Conservation (phyloP, 2,329 filamentous ascomycete genomes). For the Didymella pinodella region DNA sequence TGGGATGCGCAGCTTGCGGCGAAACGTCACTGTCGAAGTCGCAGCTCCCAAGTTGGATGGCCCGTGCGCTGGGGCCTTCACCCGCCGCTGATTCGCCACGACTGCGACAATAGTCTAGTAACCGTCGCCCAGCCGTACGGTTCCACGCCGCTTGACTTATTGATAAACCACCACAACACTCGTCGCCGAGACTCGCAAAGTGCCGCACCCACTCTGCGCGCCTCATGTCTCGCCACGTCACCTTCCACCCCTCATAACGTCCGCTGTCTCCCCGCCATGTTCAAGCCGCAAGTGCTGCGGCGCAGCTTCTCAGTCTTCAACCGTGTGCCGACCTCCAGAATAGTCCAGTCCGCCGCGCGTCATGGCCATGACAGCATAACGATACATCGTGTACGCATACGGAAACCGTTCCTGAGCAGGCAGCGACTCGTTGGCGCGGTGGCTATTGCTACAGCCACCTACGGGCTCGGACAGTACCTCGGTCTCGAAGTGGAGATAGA, state of each 20-base stretch:
- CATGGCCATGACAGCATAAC: slow-evolving; percentile 43
- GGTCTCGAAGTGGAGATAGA: slow-evolving; percentile 37
- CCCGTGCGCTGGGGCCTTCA: slow-evolving; percentile 10
- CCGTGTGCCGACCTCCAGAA: slow-evolving; percentile 32
- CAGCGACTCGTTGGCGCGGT: slow-evolving; percentile 36
- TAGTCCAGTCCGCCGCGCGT: slow-evolving; percentile 38
- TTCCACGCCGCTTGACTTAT: slow-evolving; percentile 6
- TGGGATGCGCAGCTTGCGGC: slow-evolving; percentile 30
- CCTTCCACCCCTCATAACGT: slow-evolving; percentile 23
- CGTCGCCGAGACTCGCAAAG: slow-evolving; percentile 1
- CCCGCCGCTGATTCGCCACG: slow-evolving; percentile 11
- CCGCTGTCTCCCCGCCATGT: slow-evolving; percentile 44
- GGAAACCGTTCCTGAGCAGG: slow-evolving; percentile 40
- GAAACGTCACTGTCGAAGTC: slow-evolving; percentile 14
- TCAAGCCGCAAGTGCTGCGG: slow-evolving; percentile 48
- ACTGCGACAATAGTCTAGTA: background rate
- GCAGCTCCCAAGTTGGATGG: slow-evolving; percentile 14
- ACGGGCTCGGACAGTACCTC: slow-evolving; percentile 34
- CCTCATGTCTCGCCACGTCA: slow-evolving; percentile 30
- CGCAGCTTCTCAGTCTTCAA: slow-evolving; percentile 49
- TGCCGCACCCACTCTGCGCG: slow-evolving; percentile 5
- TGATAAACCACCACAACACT: slow-evolving; percentile 1
- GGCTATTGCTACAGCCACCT: slow-evolving; percentile 29
- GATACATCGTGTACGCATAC: slow-evolving; percentile 54
- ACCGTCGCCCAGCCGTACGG: slow-evolving; percentile 4